Evolutionary conservation across 1,139 yeast genomes (phyloP).

Genomic region (Pichia sp.): DNA sequence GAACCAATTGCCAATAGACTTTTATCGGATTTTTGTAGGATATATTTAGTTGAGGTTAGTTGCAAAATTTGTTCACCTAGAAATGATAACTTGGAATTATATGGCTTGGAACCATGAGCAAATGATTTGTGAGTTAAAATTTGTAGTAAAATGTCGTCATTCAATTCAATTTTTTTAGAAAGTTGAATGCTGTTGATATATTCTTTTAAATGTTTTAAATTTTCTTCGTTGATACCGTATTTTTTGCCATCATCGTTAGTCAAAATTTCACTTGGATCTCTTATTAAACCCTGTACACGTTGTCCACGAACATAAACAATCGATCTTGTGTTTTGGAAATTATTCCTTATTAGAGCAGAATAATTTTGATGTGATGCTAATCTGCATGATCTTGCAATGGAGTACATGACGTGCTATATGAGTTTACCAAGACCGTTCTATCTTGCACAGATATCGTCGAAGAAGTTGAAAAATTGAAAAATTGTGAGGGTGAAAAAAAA

Average conservation of each 20-base stretch:
- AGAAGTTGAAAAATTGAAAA: no score
- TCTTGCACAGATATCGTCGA: no score
- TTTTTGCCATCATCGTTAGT: conserved; percentile 45
- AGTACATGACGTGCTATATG: no score
- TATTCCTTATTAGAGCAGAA: no score
- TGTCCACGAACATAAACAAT: conserved; percentile 42
- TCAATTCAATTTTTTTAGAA: conserved; percentile 30
- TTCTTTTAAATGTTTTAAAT: conserved; percentile 38
- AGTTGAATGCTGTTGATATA: conserved; percentile 29
- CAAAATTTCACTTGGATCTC: conserved; percentile 63
- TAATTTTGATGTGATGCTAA: no score
- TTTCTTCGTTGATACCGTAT: conserved; percentile 48
- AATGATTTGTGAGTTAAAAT: conserved; percentile 88
- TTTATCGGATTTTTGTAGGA: conserved; percentile 26
- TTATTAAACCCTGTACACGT: conserved; percentile 65
- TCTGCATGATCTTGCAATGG: no score
- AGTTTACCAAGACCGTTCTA: no score
- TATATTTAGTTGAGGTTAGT: conserved; percentile 41
- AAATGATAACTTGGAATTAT: conserved; percentile 73
- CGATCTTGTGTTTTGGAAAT: conserved; percentile 8
- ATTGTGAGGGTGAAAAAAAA: no score
- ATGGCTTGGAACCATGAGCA: conserved; percentile 84
- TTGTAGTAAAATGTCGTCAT: conserved; percentile 59
- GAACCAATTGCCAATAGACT: conserved; percentile 63
- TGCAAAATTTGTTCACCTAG: conserved; percentile 72